phyloP scores from a whole-genome alignment of 140 eudicot species.

The Cichorium intybus region DNA sequence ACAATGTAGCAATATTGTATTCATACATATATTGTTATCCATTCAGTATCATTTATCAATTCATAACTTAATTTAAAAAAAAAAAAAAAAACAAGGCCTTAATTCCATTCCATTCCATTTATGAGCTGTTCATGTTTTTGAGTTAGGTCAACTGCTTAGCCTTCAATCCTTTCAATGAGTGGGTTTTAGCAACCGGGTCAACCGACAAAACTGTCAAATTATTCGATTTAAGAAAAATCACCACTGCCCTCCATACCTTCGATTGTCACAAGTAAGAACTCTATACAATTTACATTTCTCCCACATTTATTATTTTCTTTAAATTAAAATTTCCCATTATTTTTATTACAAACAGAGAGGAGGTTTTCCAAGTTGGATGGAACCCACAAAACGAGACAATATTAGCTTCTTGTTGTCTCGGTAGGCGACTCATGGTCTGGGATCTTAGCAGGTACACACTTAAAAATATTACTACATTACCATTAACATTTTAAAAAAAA shows the following conservation, averaged over 20 bases:
- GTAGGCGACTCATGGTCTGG: constrained; percentile 97
- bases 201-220: constrained; percentile 93
- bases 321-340: neutral
- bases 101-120: neutral
- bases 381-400: constrained; percentile 89
- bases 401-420: constrained; percentile 96
- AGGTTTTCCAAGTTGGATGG: constrained; percentile 99
- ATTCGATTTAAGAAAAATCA: constrained; percentile 76
- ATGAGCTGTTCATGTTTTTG: constrained; percentile 3
- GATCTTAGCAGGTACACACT: constrained; percentile 88
- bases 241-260: constrained; percentile 75
- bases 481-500: neutral
- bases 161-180: constrained; percentile 88
- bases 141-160: constrained; percentile 87
- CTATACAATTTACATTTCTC: constrained; percentile 11
- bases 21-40: no score
- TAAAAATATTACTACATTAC: no score
- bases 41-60: no score
- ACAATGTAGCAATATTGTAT: no score
- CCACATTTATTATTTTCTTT: neutral
- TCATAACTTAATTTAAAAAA: no score
- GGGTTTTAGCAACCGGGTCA: constrained; percentile 99
- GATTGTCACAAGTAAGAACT: constrained; percentile 83
- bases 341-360: constrained; percentile 66
- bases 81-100: no score